phyloP scores from a whole-genome alignment of 1,284 basidiomycete genomes.

The Papiliotrema laurentii region DNA sequence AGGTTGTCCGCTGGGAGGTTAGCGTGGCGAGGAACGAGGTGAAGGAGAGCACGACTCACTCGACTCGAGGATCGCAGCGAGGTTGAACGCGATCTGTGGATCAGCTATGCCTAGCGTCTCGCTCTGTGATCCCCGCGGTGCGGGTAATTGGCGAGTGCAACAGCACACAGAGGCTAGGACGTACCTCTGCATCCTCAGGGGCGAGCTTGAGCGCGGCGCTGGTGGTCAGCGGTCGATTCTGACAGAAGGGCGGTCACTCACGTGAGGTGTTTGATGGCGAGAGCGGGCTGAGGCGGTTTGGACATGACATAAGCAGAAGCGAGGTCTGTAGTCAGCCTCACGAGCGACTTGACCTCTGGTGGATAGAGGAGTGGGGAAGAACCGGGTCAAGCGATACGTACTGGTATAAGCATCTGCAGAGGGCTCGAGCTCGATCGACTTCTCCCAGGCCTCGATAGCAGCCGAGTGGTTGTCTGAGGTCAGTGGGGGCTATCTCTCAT shows the following conservation, averaged over 20 bases:
- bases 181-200: constrained; percentile 79
- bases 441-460: constrained; percentile 81
- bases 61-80: constrained; percentile 56
- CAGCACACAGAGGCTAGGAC: constrained; percentile 1
- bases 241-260: constrained; percentile 46
- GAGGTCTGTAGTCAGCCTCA: constrained; percentile 57
- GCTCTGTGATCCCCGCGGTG: too few relatives aligned
- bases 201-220: constrained; percentile 80
- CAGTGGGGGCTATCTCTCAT: constrained; percentile 4
- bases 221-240: constrained; percentile 5
- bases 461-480: constrained; percentile 74
- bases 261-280: constrained; percentile 84
- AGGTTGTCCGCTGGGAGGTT: constrained; percentile 37
- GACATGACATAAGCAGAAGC: constrained; percentile 92
- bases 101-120: constrained; percentile 7
- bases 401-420: constrained; percentile 91
- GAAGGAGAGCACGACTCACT: constrained; percentile 24
- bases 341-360: not conserved
- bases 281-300: constrained; percentile 75
- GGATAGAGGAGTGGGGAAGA: not conserved
- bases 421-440: constrained; percentile 75
- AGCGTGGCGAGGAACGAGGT: not conserved
- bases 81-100: constrained; percentile 73
- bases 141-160: too few relatives aligned
- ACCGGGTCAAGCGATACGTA: constrained; percentile 33